Conservation (phyloP, 129 eudicot genomes). For the Tagetes erecta region DNA sequence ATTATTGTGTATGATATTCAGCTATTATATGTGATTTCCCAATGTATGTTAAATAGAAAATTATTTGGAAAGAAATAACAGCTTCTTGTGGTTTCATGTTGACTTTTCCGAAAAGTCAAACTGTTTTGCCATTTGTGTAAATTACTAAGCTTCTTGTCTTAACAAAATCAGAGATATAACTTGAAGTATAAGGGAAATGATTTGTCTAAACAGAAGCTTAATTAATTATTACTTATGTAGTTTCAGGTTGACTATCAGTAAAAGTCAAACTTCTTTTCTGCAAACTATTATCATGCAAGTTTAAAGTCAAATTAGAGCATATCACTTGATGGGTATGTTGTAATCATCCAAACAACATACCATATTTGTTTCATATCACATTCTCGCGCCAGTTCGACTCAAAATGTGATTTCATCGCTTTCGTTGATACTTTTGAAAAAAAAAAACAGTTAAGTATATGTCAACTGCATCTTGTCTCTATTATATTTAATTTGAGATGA, state of each 20-base stretch:
- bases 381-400: too few species aligned
- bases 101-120: slow-evolving; percentile 13
- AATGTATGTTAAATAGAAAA: slow-evolving; percentile 25
- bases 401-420: background rate
- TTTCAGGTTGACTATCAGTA: slow-evolving; percentile 8
- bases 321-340: background rate
- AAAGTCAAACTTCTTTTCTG: slow-evolving; percentile 9
- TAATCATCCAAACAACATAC: background rate
- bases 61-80: slow-evolving; percentile 27
- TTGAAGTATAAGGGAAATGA: background rate
- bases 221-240: background rate
- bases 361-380: background rate
- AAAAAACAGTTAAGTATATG: background rate
- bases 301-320: too few species aligned
- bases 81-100: slow-evolving; percentile 20
- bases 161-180: background rate
- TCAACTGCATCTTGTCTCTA: slow-evolving; percentile 24
- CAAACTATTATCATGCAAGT: background rate
- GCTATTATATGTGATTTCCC: slow-evolving; percentile 25
- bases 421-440: background rate
- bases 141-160: background rate
- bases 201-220: background rate
- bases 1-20: slow-evolving; percentile 35
- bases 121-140: background rate
- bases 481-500: slow-evolving; percentile 14